These are phyloP conservation scores for Naematelia aurantialba DNA, from an alignment of 768 basidiomycete species.

Conservation along the genomic window DNA sequence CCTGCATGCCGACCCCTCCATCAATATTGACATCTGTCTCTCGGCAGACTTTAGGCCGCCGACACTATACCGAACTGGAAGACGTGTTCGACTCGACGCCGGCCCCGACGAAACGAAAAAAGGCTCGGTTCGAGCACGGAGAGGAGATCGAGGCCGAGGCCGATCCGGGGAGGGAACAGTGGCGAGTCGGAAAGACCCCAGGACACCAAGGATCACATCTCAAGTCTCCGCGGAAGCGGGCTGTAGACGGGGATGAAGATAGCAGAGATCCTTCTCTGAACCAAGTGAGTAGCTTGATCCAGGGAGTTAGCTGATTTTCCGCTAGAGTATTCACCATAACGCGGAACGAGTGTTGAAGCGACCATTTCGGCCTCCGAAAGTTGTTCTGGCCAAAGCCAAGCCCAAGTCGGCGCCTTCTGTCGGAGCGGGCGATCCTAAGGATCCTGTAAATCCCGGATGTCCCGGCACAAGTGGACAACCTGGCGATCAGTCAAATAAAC, in stretches of 20 bases:
- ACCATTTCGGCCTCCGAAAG: constrained; percentile 31
- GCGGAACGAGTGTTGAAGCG: constrained; percentile 37
- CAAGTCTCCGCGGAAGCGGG: constrained; percentile 6
- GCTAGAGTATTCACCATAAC: constrained; percentile 23
- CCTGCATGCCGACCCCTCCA: background rate
- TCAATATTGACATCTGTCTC: background rate
- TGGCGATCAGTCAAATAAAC: background rate
- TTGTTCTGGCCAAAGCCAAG: constrained; percentile 1
- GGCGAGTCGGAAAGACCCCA: constrained; percentile 36
- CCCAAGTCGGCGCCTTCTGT: background rate
- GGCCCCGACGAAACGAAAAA: background rate
- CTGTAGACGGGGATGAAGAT: background rate
- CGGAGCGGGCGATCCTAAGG: background rate
- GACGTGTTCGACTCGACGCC: constrained; percentile 1
- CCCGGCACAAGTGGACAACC: too few relatives aligned
- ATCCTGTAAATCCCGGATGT: background rate
- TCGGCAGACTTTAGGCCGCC: background rate
- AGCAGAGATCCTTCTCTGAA: constrained; percentile 15
- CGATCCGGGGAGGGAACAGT: constrained; percentile 20
- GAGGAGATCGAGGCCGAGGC: background rate
- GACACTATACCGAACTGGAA: background rate
- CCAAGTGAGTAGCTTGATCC: constrained; percentile 16
- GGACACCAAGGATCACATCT: constrained; percentile 37
- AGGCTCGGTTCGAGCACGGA: background rate
- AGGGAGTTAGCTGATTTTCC: background rate